These are phyloP conservation scores for Coleophoma crateriformis DNA, from an alignment of 2,329 filamentous ascomycete genomes.

Conservation along the genomic window DNA sequence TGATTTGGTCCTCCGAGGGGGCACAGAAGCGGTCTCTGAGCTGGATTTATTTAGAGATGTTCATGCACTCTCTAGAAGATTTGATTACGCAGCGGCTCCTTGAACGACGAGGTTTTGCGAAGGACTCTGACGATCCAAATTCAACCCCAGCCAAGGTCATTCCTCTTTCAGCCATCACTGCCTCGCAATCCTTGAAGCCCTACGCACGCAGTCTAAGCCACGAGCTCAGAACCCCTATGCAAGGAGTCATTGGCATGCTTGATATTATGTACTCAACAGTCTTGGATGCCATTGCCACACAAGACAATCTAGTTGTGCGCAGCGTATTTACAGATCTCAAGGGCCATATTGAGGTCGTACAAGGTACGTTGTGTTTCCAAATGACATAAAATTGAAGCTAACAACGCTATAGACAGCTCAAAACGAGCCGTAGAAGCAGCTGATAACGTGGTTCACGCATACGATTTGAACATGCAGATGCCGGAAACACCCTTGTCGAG, in stretches of 20 bases:
- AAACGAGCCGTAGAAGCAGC: conserved; percentile 67
- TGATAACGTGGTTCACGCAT: conserved; percentile 71
- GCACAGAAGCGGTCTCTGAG: conserved; percentile 47
- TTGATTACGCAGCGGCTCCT: conserved; percentile 53
- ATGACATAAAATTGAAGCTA: not conserved
- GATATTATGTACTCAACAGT: conserved; percentile 73
- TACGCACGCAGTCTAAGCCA: conserved; percentile 70
- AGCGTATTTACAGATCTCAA: conserved; percentile 57
- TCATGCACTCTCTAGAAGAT: conserved; percentile 65
- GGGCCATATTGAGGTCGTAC: conserved; percentile 65
- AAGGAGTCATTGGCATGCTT: conserved; percentile 70
- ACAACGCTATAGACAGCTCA: conserved; percentile 51
- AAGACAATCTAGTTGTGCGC: conserved; percentile 42
- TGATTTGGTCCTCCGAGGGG: conserved; percentile 65
- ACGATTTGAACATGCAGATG: conserved; percentile 70
- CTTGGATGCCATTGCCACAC: conserved; percentile 55
- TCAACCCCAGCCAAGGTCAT: conserved; percentile 34
- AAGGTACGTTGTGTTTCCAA: conserved; percentile 37
- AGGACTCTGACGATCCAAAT: conserved; percentile 21
- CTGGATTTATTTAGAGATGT: conserved; percentile 63
- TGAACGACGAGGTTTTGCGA: conserved; percentile 42
- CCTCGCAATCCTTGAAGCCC: conserved; percentile 61
- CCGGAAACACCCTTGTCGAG: conserved; percentile 50
- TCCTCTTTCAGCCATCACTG: conserved; percentile 48
- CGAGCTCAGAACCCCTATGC: conserved; percentile 68